phyloP scores from a whole-genome alignment of 2,329 filamentous ascomycete genomes.

The Cercospora sp. region DNA sequence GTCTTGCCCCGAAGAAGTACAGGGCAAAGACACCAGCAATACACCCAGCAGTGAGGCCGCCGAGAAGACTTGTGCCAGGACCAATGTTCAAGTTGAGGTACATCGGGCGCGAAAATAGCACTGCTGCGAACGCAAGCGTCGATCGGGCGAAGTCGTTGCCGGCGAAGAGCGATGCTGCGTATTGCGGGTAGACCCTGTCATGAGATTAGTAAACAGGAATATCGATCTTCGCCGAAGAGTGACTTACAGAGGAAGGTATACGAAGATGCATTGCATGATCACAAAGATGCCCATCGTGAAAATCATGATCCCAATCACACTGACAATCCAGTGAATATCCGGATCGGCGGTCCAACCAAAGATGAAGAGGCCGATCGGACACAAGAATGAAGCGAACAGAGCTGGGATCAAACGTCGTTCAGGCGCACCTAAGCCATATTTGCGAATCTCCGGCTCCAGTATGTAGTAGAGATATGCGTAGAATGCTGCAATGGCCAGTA shows the following conservation, averaged over 20 bases:
- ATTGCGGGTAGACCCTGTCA: slow-evolving; percentile 42
- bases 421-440: slow-evolving; percentile 29
- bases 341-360: slow-evolving; percentile 37
- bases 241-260: slow-evolving; percentile 42
- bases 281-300: slow-evolving; percentile 45
- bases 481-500: slow-evolving; percentile 33
- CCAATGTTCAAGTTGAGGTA: slow-evolving; percentile 62
- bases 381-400: slow-evolving; percentile 30
- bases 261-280: slow-evolving; percentile 47
- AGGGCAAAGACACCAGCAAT: slow-evolving; percentile 54
- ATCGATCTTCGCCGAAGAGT: not conserved
- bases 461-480: slow-evolving; percentile 32
- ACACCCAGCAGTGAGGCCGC: slow-evolving; percentile 45
- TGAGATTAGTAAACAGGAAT: not conserved
- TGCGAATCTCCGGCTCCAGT: slow-evolving; percentile 32
- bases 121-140: slow-evolving; percentile 60
- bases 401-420: slow-evolving; percentile 36
- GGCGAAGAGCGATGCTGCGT: slow-evolving; percentile 60
- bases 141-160: slow-evolving; percentile 62
- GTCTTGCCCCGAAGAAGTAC: slow-evolving; percentile 57
- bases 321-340: slow-evolving; percentile 44
- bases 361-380: slow-evolving; percentile 37
- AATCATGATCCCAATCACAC: slow-evolving; percentile 45
- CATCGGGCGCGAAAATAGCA: slow-evolving; percentile 62
- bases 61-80: slow-evolving; percentile 59